Conservation (phyloP, 176 grass and related monocot genomes). For the Phyllostachys edulis region DNA sequence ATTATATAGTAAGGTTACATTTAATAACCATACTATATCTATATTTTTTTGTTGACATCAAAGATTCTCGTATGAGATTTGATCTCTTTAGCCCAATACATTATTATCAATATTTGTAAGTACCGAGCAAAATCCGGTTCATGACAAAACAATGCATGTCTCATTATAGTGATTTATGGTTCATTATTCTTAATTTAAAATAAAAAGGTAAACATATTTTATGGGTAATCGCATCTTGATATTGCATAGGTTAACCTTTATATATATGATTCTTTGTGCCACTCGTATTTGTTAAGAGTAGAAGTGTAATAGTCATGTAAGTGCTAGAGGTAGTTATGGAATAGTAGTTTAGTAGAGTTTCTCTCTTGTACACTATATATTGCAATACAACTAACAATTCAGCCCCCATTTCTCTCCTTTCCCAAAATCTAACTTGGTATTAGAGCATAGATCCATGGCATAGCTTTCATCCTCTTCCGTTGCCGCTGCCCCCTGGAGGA, state of each 20-base stretch:
- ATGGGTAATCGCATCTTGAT: neutral
- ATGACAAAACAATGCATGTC: neutral
- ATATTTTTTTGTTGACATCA: neutral
- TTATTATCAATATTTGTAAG: neutral
- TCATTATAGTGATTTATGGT: neutral
- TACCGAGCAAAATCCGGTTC: neutral
- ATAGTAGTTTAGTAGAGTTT: too few species aligned
- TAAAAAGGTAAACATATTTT: too few species aligned
- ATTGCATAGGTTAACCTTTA: neutral
- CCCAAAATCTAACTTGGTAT: too few species aligned
- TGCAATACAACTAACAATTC: too few species aligned
- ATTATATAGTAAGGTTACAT: neutral
- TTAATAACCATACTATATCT: neutral
- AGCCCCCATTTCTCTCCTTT: too few species aligned
- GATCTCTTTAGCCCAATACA: neutral
- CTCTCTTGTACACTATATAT: too few species aligned
- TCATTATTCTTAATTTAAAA: too few species aligned
- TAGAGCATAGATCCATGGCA: too few species aligned
- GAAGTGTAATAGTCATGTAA: too few species aligned
- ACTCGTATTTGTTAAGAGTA: neutral
- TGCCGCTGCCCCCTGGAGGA: too few species aligned
- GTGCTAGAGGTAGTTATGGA: too few species aligned
- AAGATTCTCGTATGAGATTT: neutral
- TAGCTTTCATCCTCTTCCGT: too few species aligned
- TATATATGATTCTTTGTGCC: neutral